Base-by-base conservation (phyloP, 495 filamentous ascomycete species). In the Penicillium fimorum region DNA sequence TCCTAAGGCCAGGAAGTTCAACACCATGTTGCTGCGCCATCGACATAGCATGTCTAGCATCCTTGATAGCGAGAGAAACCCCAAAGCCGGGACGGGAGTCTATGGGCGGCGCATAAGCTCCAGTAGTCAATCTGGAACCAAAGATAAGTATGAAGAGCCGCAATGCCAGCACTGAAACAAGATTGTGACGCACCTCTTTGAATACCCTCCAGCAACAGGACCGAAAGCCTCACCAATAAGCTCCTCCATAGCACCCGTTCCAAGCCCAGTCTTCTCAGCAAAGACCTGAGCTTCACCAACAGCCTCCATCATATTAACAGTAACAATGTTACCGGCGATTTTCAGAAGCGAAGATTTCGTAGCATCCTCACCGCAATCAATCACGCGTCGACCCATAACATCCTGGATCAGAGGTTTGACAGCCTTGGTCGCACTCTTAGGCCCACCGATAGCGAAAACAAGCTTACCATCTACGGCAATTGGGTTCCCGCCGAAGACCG, bases 201-300 rank as follows among this genome's bases (percentile, higher is more conserved):
- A 80, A 50, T 81, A 77, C 4, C 74, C 74, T 5, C 77, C 73
- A 6, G 75, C 73, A 30, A 81, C 74, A 37, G 75, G 65, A 9
- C 79, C 80, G 61, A 82, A 83, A 3, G 75, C 79, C 42, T 80
- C 75, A 3, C 71, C 71, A 40, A 83, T 79, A 47, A 83, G 66
- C 52, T 72, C 69, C 47, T 82, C 79, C 66, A 82, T 76, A 9
- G 71, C 67, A 15, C 63, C 68, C 1, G 73, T 73, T n/a, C 79
- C 79, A 5, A 84, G 70, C 2, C 78, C 79, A 1, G 77, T 77
- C 61, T 78, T 78, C 61, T 82, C 79, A 18, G 79, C 79, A 56
- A 83, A 79, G 22, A 82, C 78, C 56, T 83, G 79, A 1, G 77
- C 75, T 62, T 83, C 80, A 6, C 75, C 75, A 38, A 82, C 76